Conservation (phyloP, 805 yeast genomes). For the Starmerella cellae region DNA sequence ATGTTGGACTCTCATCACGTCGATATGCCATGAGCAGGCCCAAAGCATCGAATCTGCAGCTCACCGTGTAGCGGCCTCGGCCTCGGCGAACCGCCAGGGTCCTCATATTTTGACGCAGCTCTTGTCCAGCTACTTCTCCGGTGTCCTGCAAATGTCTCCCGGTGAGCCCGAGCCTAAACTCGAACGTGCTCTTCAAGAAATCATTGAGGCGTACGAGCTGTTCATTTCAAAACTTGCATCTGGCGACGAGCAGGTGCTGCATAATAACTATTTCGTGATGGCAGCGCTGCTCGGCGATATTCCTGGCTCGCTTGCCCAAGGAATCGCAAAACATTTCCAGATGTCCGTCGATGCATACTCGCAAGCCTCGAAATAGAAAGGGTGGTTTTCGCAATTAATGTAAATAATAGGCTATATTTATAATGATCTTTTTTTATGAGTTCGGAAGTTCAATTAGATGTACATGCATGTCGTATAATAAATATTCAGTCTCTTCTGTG, state of each 20-base stretch:
- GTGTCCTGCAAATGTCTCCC: conserved; percentile 45
- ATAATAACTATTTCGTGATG: conserved; percentile 55
- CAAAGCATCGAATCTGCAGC: conserved; percentile 48
- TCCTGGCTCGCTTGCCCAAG: conserved; percentile 33
- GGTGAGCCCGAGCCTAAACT: conserved; percentile 49
- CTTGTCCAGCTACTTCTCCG: conserved; percentile 58
- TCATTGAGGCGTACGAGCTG: conserved; percentile 70
- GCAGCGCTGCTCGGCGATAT: conserved; percentile 41
- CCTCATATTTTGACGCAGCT: conserved; percentile 66
- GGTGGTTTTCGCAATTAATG: too few relatives aligned
- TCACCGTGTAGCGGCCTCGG: conserved; percentile 25
- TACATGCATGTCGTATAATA: too few relatives aligned
- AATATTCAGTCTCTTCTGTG: too few relatives aligned
- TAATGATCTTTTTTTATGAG: too few relatives aligned
- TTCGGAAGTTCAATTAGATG: too few relatives aligned
- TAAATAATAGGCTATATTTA: too few relatives aligned
- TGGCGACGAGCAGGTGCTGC: conserved; percentile 51
- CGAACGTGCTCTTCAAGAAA: conserved; percentile 49
- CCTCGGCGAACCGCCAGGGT: conserved; percentile 5
- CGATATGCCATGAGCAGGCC: conserved; percentile 63
- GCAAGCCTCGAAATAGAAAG: not conserved
- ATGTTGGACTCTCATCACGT: conserved; percentile 81
- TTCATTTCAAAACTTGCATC: conserved; percentile 39
- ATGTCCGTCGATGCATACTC: conserved; percentile 32
- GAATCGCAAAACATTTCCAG: conserved; percentile 35